Base-by-base conservation (phyloP, 1,284 basidiomycete species). In the Moniliella sp. region DNA sequence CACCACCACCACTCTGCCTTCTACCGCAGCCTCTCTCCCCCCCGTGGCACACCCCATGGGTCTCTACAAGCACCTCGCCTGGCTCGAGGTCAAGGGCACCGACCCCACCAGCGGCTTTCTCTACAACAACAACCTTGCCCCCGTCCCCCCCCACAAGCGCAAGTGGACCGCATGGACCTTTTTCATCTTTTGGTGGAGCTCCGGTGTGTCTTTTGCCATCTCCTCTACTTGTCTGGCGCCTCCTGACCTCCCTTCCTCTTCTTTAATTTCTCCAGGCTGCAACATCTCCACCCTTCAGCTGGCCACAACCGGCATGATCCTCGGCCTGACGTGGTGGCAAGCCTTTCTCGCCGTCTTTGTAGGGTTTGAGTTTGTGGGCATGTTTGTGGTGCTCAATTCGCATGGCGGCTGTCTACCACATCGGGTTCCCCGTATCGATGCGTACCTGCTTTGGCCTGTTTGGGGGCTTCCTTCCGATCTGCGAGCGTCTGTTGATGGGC, bases 341-440 rank as follows among this genome's bases (percentile, higher is more conserved):
- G 50, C 45, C 7, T 47, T 41, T 41, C 37, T 46, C 2, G 42
- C 46, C 2, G 42, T 53, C 30, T 36, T 42, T 13, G 53, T 80
- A 31, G 78, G 78, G 1, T 83, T 81, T 54, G 66, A 67, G 0
- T 51, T 75, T 28, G 73, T 74, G 13, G 74, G 75, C 0, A 72
- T 73, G 1, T 74, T 84, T 60, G 69, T 83, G 36, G 75, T 75
- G 15, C 61, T 76, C 39, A 80, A 79, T 43, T 78, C 76, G 11
- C 69, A 77, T 16, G 74, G 76, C 2, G 78, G 78, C 64, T n/a
- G 34, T 48, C 5, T 56, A 56, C 33, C 45, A 59, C 27, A 63
- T 80, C 48, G 76, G 73, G 4, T 84, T 83, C 61, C 78, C 78
- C 1, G 73, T 79, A 17, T 75, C 80, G 12, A 69, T 70, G 15